These are phyloP conservation scores for Lycium barbarum DNA, from an alignment of 257 asterid species.

Conservation along the genomic window DNA sequence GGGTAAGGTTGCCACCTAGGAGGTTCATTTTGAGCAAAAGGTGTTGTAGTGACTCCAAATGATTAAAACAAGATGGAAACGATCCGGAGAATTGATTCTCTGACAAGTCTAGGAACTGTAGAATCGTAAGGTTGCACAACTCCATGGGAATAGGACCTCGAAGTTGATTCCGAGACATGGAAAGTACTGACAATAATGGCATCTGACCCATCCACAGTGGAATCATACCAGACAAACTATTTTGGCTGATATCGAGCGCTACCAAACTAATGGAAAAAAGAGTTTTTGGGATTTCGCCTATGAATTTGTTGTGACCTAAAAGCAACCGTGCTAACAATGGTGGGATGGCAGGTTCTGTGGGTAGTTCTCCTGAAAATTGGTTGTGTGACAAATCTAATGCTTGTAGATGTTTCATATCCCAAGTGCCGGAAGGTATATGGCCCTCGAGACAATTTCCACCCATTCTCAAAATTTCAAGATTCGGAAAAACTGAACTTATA, in stretches of 20 bases:
- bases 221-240: background rate
- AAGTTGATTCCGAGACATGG: background rate
- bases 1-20: background rate
- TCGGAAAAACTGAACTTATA: constrained; percentile 13
- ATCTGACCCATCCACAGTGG: background rate
- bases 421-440: background rate
- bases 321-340: background rate
- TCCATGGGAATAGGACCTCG: constrained; percentile 12
- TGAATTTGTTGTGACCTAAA: constrained; percentile 22
- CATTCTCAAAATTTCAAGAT: background rate
- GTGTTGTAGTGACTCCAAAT: background rate
- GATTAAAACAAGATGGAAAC: constrained; percentile 24
- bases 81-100: background rate
- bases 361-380: constrained; percentile 27
- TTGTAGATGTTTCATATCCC: background rate
- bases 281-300: constrained; percentile 11
- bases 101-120: constrained; percentile 4
- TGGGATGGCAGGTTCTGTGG: background rate
- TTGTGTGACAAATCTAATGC: constrained; percentile 30
- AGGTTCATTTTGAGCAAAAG: background rate
- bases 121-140: background rate
- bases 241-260: background rate
- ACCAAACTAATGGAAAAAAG: background rate
- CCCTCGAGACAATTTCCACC: constrained; percentile 3
- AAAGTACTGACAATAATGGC: background rate